A percentile compares a stretch with the other conserved stretches of the same genome.
Conservation (phyloP, 495 filamentous ascomycete genomes). For the Penicillium malachiteum region DNA sequence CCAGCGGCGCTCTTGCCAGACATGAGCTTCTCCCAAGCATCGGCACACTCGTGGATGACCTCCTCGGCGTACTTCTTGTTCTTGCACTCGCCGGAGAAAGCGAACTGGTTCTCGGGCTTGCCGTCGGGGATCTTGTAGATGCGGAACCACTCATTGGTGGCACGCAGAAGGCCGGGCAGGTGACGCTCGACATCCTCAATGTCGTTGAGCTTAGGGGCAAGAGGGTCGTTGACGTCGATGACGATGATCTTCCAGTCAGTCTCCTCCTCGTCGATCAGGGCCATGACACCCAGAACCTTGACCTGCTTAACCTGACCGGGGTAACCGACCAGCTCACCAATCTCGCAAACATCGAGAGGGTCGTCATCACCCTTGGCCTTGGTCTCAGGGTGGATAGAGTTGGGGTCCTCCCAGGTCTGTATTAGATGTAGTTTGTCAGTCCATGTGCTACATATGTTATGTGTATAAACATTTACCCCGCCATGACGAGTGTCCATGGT, state of each 20-base stretch:
- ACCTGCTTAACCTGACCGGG: constrained; percentile 97
- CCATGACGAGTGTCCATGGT: neutral
- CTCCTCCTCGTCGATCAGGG: constrained; percentile 97
- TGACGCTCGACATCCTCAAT: constrained; percentile 99
- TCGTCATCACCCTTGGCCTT: constrained; percentile 99
- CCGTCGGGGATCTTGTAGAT: constrained; percentile 99
- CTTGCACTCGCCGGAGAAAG: constrained; percentile 99
- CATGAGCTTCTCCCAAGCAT: constrained; percentile 96
- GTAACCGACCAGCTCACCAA: constrained; percentile 95
- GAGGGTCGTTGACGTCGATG: constrained; percentile 96
- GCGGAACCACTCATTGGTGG: constrained; percentile 99
- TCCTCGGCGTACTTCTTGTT: constrained; percentile 99
- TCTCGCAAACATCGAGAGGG: constrained; percentile 98
- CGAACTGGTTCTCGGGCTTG: constrained; percentile 99
- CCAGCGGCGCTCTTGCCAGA: constrained; percentile 77
- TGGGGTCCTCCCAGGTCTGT: constrained; percentile 99
- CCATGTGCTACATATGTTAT: neutral
- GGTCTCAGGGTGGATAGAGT: constrained; percentile 92
- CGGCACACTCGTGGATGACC: constrained; percentile 89
- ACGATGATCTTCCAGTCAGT: constrained; percentile 99
- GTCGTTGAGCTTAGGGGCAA: constrained; percentile 95
- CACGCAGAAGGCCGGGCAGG: constrained; percentile 91
- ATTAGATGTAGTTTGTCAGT: neutral
- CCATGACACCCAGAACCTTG: constrained; percentile 99
- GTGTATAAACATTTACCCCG: neutral